Conservation (phyloP, 176 grass and related monocot genomes). For the Alopecurus myosuroides region DNA sequence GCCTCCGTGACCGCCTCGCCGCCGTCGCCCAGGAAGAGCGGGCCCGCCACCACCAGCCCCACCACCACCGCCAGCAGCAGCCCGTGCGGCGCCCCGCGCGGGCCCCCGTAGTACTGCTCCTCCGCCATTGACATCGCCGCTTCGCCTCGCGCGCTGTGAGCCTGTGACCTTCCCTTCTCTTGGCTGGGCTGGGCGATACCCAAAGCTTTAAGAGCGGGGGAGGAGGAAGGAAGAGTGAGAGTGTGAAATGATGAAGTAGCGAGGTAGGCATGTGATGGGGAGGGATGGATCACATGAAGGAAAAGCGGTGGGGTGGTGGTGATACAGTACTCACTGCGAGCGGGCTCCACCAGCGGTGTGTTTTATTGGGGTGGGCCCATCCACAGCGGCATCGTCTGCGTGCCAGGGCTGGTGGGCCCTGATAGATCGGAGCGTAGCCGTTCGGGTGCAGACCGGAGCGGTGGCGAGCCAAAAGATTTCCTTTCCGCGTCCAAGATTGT, state of each 20-base stretch:
- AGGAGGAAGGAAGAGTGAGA: background rate
- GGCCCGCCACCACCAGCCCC: constrained; percentile 50
- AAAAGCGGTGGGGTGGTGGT: background rate
- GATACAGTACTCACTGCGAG: background rate
- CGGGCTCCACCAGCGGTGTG: background rate
- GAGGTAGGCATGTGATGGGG: background rate
- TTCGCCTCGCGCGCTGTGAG: too few relatives aligned
- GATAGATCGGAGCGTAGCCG: background rate
- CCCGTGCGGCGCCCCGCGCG: constrained; percentile 50
- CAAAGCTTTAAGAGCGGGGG: background rate
- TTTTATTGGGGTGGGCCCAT: background rate
- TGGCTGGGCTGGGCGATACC: too few relatives aligned
- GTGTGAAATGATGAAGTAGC: background rate
- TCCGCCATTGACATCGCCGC: constrained; percentile 24
- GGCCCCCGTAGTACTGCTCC: constrained; percentile 40
- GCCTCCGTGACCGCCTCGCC: constrained; percentile 48
- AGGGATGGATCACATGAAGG: constrained; percentile 24
- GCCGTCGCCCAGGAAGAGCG: constrained; percentile 60
- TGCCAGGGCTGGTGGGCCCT: background rate
- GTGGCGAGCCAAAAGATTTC: background rate
- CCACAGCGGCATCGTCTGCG: background rate
- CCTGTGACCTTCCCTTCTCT: too few relatives aligned
- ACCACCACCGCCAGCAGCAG: constrained; percentile 61
- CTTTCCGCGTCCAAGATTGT: background rate
- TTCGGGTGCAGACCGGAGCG: background rate